phyloP scores from a whole-genome alignment of 768 basidiomycete species.

The Boletus rufocinnamomeus region DNA sequence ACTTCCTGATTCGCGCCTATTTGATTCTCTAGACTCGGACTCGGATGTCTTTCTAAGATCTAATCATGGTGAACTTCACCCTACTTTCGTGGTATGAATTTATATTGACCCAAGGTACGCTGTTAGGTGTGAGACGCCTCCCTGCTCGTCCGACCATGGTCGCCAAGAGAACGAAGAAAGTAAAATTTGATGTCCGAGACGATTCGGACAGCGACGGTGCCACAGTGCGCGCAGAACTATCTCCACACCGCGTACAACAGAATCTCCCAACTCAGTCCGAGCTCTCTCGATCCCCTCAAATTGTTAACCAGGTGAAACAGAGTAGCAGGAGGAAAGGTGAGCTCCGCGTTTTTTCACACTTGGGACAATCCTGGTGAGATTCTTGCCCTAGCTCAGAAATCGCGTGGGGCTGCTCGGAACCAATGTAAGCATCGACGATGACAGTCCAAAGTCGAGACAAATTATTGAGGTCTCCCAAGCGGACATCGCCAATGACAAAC shows the following conservation, averaged over 20 bases:
- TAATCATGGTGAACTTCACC: not conserved
- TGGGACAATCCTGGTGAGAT: not conserved
- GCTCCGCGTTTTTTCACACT: not conserved
- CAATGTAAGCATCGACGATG: constrained; percentile 15
- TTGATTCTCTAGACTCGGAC: constrained; percentile 20
- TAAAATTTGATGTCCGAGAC: constrained; percentile 16
- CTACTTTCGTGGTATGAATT: not conserved
- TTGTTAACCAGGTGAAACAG: not conserved
- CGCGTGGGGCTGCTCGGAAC: constrained; percentile 1
- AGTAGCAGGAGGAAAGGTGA: constrained; percentile 12
- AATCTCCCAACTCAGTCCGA: not conserved
- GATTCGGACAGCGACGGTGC: constrained; percentile 18
- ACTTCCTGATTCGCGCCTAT: not conserved
- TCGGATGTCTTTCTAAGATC: constrained; percentile 1
- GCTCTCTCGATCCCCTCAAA: not conserved
- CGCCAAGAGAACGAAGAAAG: constrained; percentile 12
- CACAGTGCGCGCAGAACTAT: constrained; percentile 13
- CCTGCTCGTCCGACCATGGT: not conserved
- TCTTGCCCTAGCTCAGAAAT: constrained; percentile 10
- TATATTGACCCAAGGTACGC: not conserved
- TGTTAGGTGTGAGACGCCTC: constrained; percentile 7
- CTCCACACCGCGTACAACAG: constrained; percentile 7
- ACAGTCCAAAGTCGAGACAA: not conserved
- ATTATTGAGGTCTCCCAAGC: constrained; percentile 15
- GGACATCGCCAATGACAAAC: constrained; percentile 2